Evolutionary conservation across 1,284 basidiomycete genomes (phyloP), one percentile per base, ranked within the genome.

Genomic region (Marasmius fiardii): DNA sequence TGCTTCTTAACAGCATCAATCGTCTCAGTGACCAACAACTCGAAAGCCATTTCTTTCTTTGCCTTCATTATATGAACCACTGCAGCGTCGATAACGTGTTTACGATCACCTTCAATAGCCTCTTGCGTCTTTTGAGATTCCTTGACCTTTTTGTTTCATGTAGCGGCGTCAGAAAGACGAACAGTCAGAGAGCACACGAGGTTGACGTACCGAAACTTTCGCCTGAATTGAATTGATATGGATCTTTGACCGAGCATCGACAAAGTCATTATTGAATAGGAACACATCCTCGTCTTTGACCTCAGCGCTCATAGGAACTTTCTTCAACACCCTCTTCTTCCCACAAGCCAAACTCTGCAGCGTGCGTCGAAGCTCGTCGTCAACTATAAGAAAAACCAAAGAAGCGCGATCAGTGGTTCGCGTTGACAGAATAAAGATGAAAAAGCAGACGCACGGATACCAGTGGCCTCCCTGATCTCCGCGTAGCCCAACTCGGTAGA

Each of bases 181-280:
- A 41, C 16, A 10, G 20, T 41, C 11, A 50, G 31, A 10, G 10
- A 31, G 28, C 28, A 31, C 5, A 11, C n/a, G n/a, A n/a, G n/a
- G n/a, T n/a, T n/a, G n/a, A 73, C 82, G 53, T 64, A 93, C 91
- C 57, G 92, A 88, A 64, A 95, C 90, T 67, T 95, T 94, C 47
- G 90, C 89, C 71, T 98, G 96, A 60, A 99, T 97, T 52, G 95
- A 93, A 67, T 96, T 98, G 75, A 99, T 96, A 69, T 93, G 91
- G 48, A 99, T 85, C 63, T 88, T 90, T 50, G 86, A 75, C 23
- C 85, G 80, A 7, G 88, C 81, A 66, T 96, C 92, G 43, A 86
- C 85, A 70, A 98, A 97, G 16, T 82, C 83, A 47, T 83, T 77
- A 71, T 98, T 98, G 75, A 91, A 92, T 33, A 71, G 70, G 69